Percentiles rank a stretch among this genome's conserved stretches.
These are phyloP conservation scores for Lactarius psammicola DNA, from an alignment of 768 basidiomycete genomes.

Conservation along the genomic window DNA sequence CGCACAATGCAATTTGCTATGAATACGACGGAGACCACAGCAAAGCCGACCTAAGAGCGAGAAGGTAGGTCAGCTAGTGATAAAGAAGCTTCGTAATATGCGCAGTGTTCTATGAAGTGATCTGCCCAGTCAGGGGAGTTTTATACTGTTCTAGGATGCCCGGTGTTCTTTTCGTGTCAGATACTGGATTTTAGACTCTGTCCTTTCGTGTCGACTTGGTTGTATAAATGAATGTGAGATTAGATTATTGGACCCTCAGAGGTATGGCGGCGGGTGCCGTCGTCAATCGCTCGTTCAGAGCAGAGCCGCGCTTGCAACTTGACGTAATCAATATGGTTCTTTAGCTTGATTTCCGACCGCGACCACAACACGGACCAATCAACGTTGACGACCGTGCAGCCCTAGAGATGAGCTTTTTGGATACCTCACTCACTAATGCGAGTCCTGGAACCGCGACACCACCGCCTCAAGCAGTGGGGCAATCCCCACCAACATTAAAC, in stretches of 20 bases:
- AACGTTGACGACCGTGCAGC: background rate
- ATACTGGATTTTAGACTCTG: background rate
- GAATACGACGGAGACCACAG: conserved; percentile 61
- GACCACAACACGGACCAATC: background rate
- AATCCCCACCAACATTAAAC: conserved; percentile 60
- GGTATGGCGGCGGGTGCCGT: no score
- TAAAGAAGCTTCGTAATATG: conserved; percentile 4
- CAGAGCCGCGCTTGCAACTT: background rate
- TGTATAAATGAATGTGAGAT: no score
- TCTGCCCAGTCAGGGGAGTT: background rate
- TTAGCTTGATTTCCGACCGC: background rate
- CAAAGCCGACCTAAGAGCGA: conserved; percentile 44
- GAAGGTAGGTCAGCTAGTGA: conserved; percentile 15
- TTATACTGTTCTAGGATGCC: background rate
- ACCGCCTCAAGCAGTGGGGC: conserved; percentile 33
- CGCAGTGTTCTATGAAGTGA: background rate
- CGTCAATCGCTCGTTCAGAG: background rate
- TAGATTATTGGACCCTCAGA: no score
- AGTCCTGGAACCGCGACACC: conserved; percentile 22
- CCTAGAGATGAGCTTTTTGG: conserved; percentile 30
- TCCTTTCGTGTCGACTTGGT: no score
- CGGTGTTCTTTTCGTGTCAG: background rate
- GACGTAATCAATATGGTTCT: background rate
- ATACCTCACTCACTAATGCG: conserved; percentile 10
- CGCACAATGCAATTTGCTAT: conserved; percentile 47